These are phyloP conservation scores for Puccinia horiana DNA, from an alignment of 1,284 basidiomycete species.

Conservation along the genomic window DNA sequence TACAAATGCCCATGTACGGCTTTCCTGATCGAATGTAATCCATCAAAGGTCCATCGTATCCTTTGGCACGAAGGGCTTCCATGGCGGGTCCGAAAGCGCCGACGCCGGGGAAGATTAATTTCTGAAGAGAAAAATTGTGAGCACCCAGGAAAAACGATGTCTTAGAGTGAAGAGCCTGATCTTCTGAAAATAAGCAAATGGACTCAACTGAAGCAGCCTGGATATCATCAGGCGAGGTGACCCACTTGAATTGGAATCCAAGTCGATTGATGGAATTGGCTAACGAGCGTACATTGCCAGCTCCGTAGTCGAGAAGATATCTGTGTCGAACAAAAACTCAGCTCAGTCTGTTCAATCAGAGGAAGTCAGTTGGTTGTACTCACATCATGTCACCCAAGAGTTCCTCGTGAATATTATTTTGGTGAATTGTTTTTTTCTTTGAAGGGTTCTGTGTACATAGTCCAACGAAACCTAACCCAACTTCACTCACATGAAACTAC, in stretches of 20 bases:
- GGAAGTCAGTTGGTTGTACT: too few species aligned
- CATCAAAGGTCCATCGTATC: conserved; percentile 77
- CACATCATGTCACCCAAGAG: too few species aligned
- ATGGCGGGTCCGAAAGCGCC: conserved; percentile 90
- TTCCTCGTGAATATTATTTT: too few species aligned
- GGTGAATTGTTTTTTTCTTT: too few species aligned
- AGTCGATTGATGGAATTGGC: conserved; percentile 54
- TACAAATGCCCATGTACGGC: conserved; percentile 89
- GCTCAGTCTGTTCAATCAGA: neutral
- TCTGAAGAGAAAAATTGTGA: conserved; percentile 63
- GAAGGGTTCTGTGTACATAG: too few species aligned
- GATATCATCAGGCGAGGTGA: conserved; percentile 41
- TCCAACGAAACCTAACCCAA: too few species aligned
- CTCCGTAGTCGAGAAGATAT: conserved; percentile 91
- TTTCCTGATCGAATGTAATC: conserved; percentile 82
- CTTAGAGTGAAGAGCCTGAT: too few species aligned
- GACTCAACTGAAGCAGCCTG: conserved; percentile 2
- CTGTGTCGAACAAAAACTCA: neutral
- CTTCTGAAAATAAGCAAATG: neutral
- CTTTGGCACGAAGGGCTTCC: conserved; percentile 71
- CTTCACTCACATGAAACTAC: too few species aligned
- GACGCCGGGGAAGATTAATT: conserved; percentile 96
- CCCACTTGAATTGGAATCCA: conserved; percentile 18
- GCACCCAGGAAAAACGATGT: neutral
- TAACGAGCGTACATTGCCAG: conserved; percentile 79